These are phyloP conservation scores for Neurospora sp. DNA, from an alignment of 495 filamentous ascomycete genomes.

Conservation along the genomic window DNA sequence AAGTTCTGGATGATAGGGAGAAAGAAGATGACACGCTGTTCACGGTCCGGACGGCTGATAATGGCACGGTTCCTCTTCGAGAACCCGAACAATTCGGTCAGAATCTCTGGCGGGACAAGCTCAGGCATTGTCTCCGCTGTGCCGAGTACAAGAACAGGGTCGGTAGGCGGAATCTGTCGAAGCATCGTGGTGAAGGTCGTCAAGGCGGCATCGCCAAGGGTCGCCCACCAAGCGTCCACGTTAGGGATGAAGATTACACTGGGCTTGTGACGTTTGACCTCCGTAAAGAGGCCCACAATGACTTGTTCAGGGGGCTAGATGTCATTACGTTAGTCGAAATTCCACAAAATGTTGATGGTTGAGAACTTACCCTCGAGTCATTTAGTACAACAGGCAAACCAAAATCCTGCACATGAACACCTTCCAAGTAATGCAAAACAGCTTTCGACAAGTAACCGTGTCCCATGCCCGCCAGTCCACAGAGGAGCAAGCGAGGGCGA, in stretches of 20 bases:
- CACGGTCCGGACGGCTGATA: conserved; percentile 51
- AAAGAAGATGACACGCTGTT: conserved; percentile 69
- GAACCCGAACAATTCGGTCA: conserved; percentile 73
- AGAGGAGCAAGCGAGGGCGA: conserved; percentile 73
- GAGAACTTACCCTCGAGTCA: conserved; percentile 39
- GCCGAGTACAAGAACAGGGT: conserved; percentile 78
- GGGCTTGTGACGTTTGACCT: conserved; percentile 88
- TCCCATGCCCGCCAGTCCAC: conserved; percentile 77
- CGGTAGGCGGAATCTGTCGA: conserved; percentile 68
- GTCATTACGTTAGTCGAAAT: conserved; percentile 11
- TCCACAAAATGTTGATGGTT: conserved; percentile 31
- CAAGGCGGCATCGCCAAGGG: conserved; percentile 49
- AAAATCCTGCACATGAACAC: conserved; percentile 89
- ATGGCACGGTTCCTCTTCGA: conserved; percentile 66
- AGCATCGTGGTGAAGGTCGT: conserved; percentile 73
- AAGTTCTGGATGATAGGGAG: conserved; percentile 59
- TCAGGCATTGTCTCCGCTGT: conserved; percentile 58
- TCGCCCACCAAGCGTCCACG: conserved; percentile 76
- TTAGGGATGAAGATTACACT: conserved; percentile 92
- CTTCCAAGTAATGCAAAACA: conserved; percentile 80
- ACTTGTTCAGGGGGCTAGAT: conserved; percentile 66
- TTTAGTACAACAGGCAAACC: conserved; percentile 72
- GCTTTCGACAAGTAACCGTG: conserved; percentile 87
- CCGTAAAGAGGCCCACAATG: conserved; percentile 78
- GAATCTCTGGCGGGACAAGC: conserved; percentile 42